Evolutionary conservation across 306 rosid genomes (phyloP).

Genomic region (Chamaecrista fasciculata): DNA sequence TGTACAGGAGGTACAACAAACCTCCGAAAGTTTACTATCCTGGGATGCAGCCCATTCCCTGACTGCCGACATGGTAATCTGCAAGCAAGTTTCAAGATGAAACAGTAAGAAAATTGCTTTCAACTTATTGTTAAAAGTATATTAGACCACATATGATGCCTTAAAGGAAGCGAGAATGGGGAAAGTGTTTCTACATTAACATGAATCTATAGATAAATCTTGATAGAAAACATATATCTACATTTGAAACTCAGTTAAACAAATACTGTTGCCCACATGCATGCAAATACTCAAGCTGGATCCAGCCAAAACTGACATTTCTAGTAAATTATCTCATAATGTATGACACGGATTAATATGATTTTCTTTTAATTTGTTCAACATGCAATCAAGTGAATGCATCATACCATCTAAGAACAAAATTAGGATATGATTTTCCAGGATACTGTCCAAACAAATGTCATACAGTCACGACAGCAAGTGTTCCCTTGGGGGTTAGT

Average conservation of each 20-base stretch:
- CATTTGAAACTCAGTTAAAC: neutral
- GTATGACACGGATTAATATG: neutral
- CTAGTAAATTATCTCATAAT: neutral
- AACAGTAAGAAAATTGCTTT: conserved; percentile 26
- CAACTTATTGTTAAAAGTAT: conserved; percentile 18
- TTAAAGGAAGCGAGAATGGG: neutral
- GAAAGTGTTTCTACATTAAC: neutral
- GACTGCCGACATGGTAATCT: conserved; percentile 99
- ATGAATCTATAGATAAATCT: neutral
- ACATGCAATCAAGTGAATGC: neutral
- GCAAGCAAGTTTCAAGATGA: conserved; percentile 27
- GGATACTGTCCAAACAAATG: neutral
- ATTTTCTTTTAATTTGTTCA: neutral
- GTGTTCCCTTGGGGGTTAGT: no score
- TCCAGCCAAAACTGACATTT: neutral
- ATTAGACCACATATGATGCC: conserved; percentile 21
- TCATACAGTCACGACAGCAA: neutral
- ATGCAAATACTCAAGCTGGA: neutral
- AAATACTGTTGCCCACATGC: neutral
- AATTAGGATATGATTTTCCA: neutral
- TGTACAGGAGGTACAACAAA: conserved; percentile 37
- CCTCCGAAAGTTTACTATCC: conserved; percentile 86
- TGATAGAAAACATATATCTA: no score
- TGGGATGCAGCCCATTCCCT: conserved; percentile 99
- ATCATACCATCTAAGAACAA: neutral